A percentile compares a stretch with the other conserved stretches of the same genome.
These are phyloP conservation scores for Schrenkiella parvula DNA, from an alignment of 345 rosid species.

Conservation along the genomic window DNA sequence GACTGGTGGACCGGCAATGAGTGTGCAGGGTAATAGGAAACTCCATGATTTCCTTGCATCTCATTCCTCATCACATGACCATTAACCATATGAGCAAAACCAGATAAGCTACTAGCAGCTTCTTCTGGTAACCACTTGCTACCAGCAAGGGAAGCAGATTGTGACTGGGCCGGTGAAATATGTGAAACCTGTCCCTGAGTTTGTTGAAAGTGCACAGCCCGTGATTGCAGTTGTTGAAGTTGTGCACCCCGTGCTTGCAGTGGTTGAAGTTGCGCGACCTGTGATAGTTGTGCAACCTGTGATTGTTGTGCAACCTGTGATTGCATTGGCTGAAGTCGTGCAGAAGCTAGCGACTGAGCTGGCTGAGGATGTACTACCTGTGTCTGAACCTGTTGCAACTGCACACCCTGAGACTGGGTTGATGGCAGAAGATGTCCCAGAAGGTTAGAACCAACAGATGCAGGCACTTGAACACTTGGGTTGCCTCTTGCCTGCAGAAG, in stretches of 20 bases:
- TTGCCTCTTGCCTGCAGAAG: conserved; percentile 40
- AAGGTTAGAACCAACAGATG: conserved; percentile 40
- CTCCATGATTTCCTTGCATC: conserved; percentile 43
- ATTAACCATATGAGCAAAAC: conserved; percentile 51
- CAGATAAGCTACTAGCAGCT: conserved; percentile 54
- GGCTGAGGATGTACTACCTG: conserved; percentile 26
- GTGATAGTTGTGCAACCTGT: conserved; percentile 44
- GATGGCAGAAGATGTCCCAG: conserved; percentile 13
- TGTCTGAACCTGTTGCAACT: conserved; percentile 27
- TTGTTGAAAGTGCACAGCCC: conserved; percentile 42
- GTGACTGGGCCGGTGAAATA: conserved; percentile 19
- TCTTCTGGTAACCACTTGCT: conserved; percentile 58
- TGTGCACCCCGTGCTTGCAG: conserved; percentile 22
- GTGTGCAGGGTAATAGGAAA: conserved; percentile 35
- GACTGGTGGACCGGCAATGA: conserved; percentile 45
- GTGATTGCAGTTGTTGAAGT: conserved; percentile 40
- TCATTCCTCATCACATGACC: conserved; percentile 49
- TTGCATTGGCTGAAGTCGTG: conserved; percentile 26
- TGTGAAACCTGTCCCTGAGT: conserved; percentile 28
- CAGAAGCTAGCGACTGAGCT: conserved; percentile 19
- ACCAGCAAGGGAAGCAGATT: conserved; percentile 17
- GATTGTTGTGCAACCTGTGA: conserved; percentile 31
- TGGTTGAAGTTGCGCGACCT: conserved; percentile 38
- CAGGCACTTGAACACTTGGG: conserved; percentile 34
- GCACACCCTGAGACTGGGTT: conserved; percentile 30